These are phyloP conservation scores for Cynara cardunculus DNA, from an alignment of 129 eudicot genomes.

Conservation along the genomic window DNA sequence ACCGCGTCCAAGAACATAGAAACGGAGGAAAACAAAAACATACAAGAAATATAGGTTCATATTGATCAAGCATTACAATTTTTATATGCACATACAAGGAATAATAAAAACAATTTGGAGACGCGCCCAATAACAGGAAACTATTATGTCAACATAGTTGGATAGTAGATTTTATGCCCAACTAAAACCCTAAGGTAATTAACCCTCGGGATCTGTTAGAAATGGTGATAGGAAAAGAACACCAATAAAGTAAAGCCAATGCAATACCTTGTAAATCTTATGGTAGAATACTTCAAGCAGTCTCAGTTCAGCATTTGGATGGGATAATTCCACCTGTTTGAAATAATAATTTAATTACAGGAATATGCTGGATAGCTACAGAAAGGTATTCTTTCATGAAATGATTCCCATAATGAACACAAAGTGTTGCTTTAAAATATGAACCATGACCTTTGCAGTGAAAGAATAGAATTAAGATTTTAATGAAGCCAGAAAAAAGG, in stretches of 20 bases:
- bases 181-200: background rate
- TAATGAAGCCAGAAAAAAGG: background rate
- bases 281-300: constrained; percentile 94
- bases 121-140: no score
- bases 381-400: background rate
- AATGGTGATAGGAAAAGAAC: background rate
- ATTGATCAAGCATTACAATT: background rate
- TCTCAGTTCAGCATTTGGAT: constrained; percentile 84
- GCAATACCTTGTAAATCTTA: constrained; percentile 82
- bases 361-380: background rate
- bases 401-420: background rate
- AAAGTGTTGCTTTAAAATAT: background rate
- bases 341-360: background rate
- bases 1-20: no score
- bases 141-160: background rate
- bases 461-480: background rate
- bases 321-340: constrained; percentile 77
- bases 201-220: background rate
- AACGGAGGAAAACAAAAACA: no score
- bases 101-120: no score
- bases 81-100: background rate
- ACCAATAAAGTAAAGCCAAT: background rate
- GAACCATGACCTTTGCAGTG: background rate
- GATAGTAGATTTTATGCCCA: no score
- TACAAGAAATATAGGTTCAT: background rate